These are phyloP conservation scores for Linum lewisii DNA, from an alignment of 345 rosid genomes.

Conservation along the genomic window DNA sequence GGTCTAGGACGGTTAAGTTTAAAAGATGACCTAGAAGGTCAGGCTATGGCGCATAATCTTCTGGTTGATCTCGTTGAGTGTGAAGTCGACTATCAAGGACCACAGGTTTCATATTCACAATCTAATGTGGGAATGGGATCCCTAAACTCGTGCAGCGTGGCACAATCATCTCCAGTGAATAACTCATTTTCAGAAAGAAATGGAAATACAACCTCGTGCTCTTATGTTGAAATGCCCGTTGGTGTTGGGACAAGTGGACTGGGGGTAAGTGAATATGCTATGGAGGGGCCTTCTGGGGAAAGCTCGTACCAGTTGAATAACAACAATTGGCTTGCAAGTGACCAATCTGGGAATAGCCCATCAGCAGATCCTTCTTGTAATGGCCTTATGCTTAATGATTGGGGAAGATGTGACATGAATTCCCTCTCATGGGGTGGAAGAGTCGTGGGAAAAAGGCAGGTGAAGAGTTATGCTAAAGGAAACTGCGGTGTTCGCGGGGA, in stretches of 20 bases:
- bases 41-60: slow-evolving; percentile 28
- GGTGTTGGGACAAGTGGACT: slow-evolving; percentile 32
- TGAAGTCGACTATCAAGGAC: slow-evolving; percentile 39
- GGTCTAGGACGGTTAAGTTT: slow-evolving; percentile 44
- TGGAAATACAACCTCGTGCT: slow-evolving; percentile 35
- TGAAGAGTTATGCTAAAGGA: slow-evolving; percentile 40
- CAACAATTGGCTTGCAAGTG: slow-evolving; percentile 53
- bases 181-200: slow-evolving; percentile 34
- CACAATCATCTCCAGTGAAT: slow-evolving; percentile 29
- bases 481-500: slow-evolving; percentile 60
- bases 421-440: slow-evolving; percentile 95
- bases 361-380: slow-evolving; percentile 46
- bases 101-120: slow-evolving; percentile 30
- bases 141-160: slow-evolving; percentile 22
- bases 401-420: slow-evolving; percentile 71
- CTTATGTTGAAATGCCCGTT: slow-evolving; percentile 35
- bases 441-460: slow-evolving; percentile 72
- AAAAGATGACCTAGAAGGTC: slow-evolving; percentile 32
- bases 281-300: slow-evolving; percentile 88
- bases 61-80: slow-evolving; percentile 48
- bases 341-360: slow-evolving; percentile 55
- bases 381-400: slow-evolving; percentile 55
- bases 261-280: slow-evolving; percentile 37
- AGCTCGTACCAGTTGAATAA: slow-evolving; percentile 46
- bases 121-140: slow-evolving; percentile 36